These are phyloP conservation scores for Periconia sp. DNA, from an alignment of 2,329 filamentous ascomycete species.

Conservation along the genomic window DNA sequence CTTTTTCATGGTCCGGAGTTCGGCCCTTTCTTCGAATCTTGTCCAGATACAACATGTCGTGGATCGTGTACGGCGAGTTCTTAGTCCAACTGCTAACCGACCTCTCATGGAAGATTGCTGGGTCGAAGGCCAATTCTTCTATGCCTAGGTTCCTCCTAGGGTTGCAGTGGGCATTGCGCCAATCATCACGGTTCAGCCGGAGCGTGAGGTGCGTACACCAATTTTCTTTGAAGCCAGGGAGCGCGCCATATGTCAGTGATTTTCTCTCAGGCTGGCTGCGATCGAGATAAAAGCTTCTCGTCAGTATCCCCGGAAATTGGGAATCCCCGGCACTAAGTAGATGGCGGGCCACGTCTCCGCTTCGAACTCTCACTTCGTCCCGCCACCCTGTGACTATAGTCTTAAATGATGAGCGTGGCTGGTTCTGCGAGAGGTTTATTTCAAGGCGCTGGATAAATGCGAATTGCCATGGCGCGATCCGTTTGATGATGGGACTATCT, in stretches of 20 bases:
- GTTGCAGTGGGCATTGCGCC: conserved; percentile 17
- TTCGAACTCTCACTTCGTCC: conserved; percentile 3
- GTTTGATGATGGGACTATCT: not conserved
- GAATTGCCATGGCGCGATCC: conserved; percentile 16
- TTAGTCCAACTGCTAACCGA: no score
- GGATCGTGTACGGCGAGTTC: not conserved
- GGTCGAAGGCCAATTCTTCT: conserved; percentile 23
- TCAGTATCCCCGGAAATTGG: no score
- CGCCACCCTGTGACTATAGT: conserved; percentile 5
- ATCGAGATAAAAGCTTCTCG: not conserved
- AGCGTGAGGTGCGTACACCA: conserved; percentile 12
- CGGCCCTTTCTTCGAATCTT: conserved; percentile 16
- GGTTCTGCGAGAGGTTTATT: conserved; percentile 14
- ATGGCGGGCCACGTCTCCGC: conserved; percentile 7
- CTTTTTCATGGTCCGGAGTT: conserved; percentile 1
- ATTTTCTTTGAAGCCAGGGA: not conserved
- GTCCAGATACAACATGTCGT: conserved; percentile 21
- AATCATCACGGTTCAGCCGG: conserved; percentile 13
- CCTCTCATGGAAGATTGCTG: conserved; percentile 11
- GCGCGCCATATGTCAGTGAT: not conserved
- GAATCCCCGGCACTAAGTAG: not conserved
- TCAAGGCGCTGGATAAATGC: conserved; percentile 14
- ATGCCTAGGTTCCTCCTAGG: not conserved
- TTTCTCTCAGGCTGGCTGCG: not conserved
- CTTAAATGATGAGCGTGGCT: not conserved